A percentile compares a stretch with the other conserved stretches of the same genome.
Conservation (phyloP, 768 basidiomycete species). For the Russula vinacea region DNA sequence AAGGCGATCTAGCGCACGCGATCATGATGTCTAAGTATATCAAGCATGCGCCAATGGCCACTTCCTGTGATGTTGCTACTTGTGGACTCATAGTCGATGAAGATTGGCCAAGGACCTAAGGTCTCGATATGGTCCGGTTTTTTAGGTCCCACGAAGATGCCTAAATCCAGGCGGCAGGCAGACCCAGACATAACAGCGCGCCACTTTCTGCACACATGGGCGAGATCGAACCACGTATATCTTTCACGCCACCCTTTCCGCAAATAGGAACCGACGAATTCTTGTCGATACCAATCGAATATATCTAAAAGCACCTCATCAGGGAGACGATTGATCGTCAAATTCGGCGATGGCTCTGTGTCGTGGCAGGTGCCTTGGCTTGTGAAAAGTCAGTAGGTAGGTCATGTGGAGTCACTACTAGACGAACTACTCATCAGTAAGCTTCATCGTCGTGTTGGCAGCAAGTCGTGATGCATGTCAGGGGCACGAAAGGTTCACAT, state of each 20-base stretch:
- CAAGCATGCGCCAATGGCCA: neutral
- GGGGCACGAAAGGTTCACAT: no score
- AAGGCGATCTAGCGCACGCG: conserved; percentile 3
- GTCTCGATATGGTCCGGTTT: neutral
- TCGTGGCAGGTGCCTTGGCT: neutral
- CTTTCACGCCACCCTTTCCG: neutral
- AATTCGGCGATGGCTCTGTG: neutral
- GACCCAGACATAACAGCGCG: conserved; percentile 4
- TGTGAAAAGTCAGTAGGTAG: neutral
- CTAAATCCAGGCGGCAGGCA: neutral
- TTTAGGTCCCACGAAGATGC: neutral
- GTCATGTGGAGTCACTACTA: neutral
- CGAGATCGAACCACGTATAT: conserved; percentile 30
- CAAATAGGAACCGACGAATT: neutral
- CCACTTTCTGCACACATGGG: conserved; percentile 13
- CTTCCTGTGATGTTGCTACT: neutral
- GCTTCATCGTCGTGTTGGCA: no score
- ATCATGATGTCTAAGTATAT: neutral
- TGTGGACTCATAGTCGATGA: neutral
- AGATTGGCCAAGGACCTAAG: neutral
- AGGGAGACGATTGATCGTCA: neutral
- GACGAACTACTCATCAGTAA: neutral
- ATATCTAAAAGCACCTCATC: neutral
- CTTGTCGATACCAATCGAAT: neutral
- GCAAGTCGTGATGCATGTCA: no score